Evolutionary conservation across 495 filamentous ascomycete genomes (phyloP).

Genomic region (Podospora bellae-mahoneyi): DNA sequence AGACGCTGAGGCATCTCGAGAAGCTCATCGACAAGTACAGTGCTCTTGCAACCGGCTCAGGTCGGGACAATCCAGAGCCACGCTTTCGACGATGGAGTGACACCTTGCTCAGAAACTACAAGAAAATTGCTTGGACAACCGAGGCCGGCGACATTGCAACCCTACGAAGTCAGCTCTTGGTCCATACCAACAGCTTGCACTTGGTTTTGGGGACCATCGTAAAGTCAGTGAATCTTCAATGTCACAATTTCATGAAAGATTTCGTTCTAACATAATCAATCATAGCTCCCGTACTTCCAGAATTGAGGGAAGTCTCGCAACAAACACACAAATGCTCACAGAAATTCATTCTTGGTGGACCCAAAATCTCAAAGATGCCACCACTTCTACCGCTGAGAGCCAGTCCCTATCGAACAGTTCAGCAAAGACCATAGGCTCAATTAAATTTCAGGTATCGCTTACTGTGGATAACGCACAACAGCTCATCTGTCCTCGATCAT

Average conservation of each 20-base stretch:
- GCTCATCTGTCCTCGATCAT: slow-evolving; percentile 2
- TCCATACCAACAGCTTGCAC: slow-evolving; percentile 21
- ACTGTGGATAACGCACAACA: background rate
- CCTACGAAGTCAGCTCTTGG: slow-evolving; percentile 19
- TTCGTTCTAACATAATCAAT: background rate
- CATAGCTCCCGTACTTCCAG: slow-evolving; percentile 11
- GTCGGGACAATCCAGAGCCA: background rate
- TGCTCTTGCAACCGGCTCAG: background rate
- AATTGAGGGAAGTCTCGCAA: slow-evolving; percentile 9
- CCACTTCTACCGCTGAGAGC: background rate
- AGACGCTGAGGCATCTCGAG: slow-evolving; percentile 23
- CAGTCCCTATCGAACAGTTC: background rate
- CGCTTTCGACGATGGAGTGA: slow-evolving; percentile 18
- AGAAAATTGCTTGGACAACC: slow-evolving; percentile 22
- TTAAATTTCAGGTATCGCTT: background rate
- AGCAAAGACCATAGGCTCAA: background rate
- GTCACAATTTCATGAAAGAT: background rate
- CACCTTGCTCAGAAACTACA: slow-evolving; percentile 19
- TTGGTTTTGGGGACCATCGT: slow-evolving; percentile 19
- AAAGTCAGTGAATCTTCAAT: slow-evolving; percentile 8
- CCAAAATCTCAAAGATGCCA: slow-evolving; percentile 6
- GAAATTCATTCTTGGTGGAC: slow-evolving; percentile 17
- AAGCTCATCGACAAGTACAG: slow-evolving; percentile 17
- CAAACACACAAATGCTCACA: slow-evolving; percentile 1
- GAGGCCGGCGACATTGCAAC: slow-evolving; percentile 20